Base-by-base conservation (phyloP, 129 eudicot species). In the Ambrosia trifida region DNA sequence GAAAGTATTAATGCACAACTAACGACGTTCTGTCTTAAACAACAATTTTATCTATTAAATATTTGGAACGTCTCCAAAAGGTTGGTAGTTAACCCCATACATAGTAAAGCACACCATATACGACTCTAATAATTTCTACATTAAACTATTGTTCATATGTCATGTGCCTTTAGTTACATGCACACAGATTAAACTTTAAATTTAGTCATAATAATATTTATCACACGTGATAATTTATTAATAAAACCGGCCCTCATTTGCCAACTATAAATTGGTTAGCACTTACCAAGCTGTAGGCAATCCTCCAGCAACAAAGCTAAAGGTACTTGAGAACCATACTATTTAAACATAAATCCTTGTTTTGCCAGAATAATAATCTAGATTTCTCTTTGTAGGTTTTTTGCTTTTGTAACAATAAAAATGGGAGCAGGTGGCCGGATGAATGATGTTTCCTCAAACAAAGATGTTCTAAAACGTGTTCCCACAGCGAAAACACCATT, bases 401-500 rank as follows among this genome's bases (percentile, higher is more conserved):
- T 59, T 32, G 65, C 20, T 59, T 59, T 5, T 20, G 38, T 30
- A 4, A 32, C 65, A 2, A 59, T 12, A 59, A 59, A 59, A 59
- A 59, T 59, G 65, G 65, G 65, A 59, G 65, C 65, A 0, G 65
- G 43, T 32, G 83, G 83, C 36, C 60, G 79, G 8, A 79, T 79
- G 72, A 64, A 66, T 2, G 79, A 59, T 0, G 11, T 18, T 50
- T 5, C 30, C 0, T 33, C 19, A 1, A 13, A 19, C 2, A 54
- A 38, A 3, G 28, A 62, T 18, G 69, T 70, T 24, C 3, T 70
- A 4, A 62, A 51, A 3, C 84, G 50, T 2, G 80, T 61, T 28
- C 84, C 84, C 0, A 62, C 65, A 4, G 76, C 54, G 30, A 74
- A 74, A 51, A 69, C 78, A 6, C 70, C 78, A 36, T 74, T 74